These are phyloP conservation scores for Cladosporium sp. DNA, from an alignment of 2,329 filamentous ascomycete species.

Conservation along the genomic window DNA sequence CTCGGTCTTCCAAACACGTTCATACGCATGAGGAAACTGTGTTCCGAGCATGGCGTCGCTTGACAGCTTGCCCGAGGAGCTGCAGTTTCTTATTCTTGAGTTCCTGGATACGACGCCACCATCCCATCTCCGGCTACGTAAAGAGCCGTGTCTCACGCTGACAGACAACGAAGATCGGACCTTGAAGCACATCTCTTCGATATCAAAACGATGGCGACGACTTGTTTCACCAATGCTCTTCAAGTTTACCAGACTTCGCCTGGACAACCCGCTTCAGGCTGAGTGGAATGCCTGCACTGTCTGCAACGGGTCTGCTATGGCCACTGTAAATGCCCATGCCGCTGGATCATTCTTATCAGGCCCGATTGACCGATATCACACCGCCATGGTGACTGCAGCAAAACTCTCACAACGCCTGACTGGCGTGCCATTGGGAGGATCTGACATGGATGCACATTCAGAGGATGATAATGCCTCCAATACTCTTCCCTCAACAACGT, in stretches of 20 bases:
- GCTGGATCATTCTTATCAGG: no score
- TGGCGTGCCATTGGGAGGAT: background rate
- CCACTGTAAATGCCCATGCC: background rate
- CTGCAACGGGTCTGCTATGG: background rate
- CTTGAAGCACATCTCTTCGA: constrained; percentile 56
- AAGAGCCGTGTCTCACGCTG: constrained; percentile 47
- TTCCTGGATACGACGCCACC: constrained; percentile 50
- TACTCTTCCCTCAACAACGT: background rate
- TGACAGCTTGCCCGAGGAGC: constrained; percentile 55
- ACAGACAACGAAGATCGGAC: constrained; percentile 33
- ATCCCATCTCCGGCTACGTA: constrained; percentile 46
- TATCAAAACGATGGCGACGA: constrained; percentile 52
- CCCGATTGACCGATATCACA: background rate
- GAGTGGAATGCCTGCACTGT: constrained; percentile 11
- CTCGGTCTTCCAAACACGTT: background rate
- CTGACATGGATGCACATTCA: background rate
- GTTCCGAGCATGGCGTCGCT: constrained; percentile 10
- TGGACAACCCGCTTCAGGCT: constrained; percentile 20
- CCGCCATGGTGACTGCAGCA: background rate
- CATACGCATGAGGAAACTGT: no score
- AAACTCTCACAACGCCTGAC: background rate
- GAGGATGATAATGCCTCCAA: constrained; percentile 3
- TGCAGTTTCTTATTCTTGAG: constrained; percentile 55
- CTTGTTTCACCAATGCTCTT: constrained; percentile 56
- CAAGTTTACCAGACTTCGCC: constrained; percentile 44